Evolutionary conservation across 176 grass and related monocot species (phyloP).

Genomic region (Zea mays): Zm-B73-REFERENCE-NAM-5.0 NC_050098.1:121298501-121299000

Average conservation of each 20-base stretch:
- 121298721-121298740: background rate
- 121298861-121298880: no score
- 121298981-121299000: no score
- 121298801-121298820: no score
- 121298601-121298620: background rate
- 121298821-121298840: no score
- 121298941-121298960: no score
- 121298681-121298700: background rate
- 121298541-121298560: background rate
- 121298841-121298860: no score
- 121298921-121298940: no score
- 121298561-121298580: background rate
- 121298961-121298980: no score
- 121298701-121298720: slow-evolving; percentile 26
- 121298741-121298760: slow-evolving; percentile 9
- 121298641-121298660: background rate
- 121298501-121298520: no score
- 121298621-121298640: background rate
- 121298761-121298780: background rate
- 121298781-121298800: background rate
- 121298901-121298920: no score
- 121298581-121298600: background rate
- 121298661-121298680: background rate
- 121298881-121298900: no score
- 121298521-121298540: no score